Base-by-base conservation (phyloP, 202 grass and related monocot genomes). In the Miscanthus sacchariflorus region DNA sequence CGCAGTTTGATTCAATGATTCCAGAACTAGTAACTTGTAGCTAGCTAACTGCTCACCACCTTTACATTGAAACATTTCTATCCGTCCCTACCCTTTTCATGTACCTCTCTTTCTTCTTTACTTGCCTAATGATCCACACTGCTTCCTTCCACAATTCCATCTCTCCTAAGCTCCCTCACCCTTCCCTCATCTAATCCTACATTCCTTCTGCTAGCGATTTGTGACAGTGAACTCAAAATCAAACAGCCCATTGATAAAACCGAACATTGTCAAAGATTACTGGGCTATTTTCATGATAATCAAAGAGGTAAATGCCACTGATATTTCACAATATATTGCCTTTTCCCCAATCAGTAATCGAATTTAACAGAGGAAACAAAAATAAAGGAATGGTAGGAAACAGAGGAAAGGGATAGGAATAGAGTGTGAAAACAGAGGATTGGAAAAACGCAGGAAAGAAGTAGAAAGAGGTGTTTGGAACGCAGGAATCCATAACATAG, bases 91-190 rank as follows among this genome's bases (percentile, higher is more conserved):
- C 7, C 30, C 77, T 6, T 36, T 73, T 50, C 58, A 17, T 46
- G 12, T 85, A 15, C 48, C 19, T 50, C n/a, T 81, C 74, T 38
- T 89, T 64, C 76, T 68, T 86, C 84, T 75, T 66, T 66, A 25
- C 63, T 66, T 66, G 63, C 63, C 5, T 66, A 66, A n/a, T n/a
- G n/a, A 28, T 66, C 63, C 63, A 66, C 12, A 44, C 65, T 63
- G 33, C 80, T 19, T 28, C 73, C 72, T 40, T 85, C 43, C 84
- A 58, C 27, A 48, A 52, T 38, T 83, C 6, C 42, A 54, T 76
- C 24, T 59, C 44, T 68, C 78, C 2, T 30, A 61, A 15, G 4
- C 1, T 14, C 48, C 25, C 18, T 76, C 17, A 3, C 0, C 59
- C 30, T 80, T 33, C 25, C 66, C 19, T 71, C 83, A 43, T 85